Evolutionary conservation across 1,284 basidiomycete genomes (phyloP).

Genomic region (Malassezia cuniculi): DNA sequence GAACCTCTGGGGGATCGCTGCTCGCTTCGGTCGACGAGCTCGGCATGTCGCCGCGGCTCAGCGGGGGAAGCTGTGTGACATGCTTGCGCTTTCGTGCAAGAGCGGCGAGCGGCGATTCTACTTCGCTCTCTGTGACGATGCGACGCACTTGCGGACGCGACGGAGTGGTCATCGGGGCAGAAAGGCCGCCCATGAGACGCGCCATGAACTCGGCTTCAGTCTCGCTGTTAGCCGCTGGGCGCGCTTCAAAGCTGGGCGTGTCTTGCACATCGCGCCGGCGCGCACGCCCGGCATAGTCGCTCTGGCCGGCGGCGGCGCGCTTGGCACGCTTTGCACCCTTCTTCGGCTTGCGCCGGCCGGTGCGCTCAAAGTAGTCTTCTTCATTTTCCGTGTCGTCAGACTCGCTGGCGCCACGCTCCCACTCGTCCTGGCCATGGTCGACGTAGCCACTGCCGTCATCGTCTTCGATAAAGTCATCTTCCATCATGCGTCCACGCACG

Average conservation of each 20-base stretch:
- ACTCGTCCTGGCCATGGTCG: slow-evolving; percentile 92
- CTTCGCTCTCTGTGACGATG: slow-evolving; percentile 10
- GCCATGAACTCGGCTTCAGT: slow-evolving; percentile 44
- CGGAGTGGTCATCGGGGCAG: slow-evolving; percentile 15
- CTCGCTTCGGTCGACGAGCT: slow-evolving; percentile 12
- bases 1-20: slow-evolving; percentile 15
- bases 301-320: slow-evolving; percentile 5
- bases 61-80: too few species aligned
- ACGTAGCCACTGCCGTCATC: slow-evolving; percentile 84
- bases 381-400: slow-evolving; percentile 47
- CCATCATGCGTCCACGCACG: slow-evolving; percentile 69
- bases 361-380: slow-evolving; percentile 39
- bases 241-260: slow-evolving; percentile 18
- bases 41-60: too few species aligned
- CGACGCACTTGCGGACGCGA: slow-evolving; percentile 5
- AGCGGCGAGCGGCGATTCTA: slow-evolving; percentile 10
- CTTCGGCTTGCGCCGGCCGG: slow-evolving; percentile 38
- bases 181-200: slow-evolving; percentile 31
- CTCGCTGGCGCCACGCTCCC: slow-evolving; percentile 49
- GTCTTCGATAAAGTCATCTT: slow-evolving; percentile 81
- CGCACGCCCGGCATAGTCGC: slow-evolving; percentile 9
- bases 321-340: slow-evolving; percentile 23
- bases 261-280: slow-evolving; percentile 1
- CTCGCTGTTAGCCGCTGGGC: slow-evolving; percentile 25
- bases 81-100: slow-evolving; percentile 21